Evolutionary conservation across 1,139 yeast species (phyloP).

Genomic region (Schwanniomyces etchellsii): DNA sequence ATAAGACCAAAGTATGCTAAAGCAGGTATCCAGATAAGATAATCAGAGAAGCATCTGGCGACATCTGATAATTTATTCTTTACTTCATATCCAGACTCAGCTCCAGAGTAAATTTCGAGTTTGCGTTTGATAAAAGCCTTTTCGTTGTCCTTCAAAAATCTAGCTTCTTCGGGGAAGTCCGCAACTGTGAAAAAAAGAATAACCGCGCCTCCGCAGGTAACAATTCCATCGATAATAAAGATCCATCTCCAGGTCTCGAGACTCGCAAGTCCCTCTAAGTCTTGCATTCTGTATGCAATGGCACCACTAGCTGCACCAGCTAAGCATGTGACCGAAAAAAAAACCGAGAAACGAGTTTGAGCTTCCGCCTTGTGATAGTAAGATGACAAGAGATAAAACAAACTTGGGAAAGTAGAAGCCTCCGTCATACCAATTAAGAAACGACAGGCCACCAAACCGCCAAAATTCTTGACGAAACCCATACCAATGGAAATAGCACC

Average conservation of each 20-base stretch:
- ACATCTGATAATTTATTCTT: conserved; percentile 39
- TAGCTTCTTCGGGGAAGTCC: conserved; percentile 45
- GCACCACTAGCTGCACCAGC: conserved; percentile 42
- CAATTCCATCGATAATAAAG: conserved; percentile 66
- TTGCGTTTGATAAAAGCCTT: conserved; percentile 46
- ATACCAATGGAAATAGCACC: conserved; percentile 62
- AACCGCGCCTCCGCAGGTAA: conserved; percentile 56
- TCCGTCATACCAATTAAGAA: conserved; percentile 62
- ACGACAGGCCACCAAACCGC: conserved; percentile 56
- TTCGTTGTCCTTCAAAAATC: conserved; percentile 46
- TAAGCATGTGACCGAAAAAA: conserved; percentile 45
- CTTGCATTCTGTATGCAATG: conserved; percentile 37
- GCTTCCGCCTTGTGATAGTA: conserved; percentile 57
- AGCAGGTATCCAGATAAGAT: conserved; percentile 49
- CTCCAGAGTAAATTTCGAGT: conserved; percentile 47
- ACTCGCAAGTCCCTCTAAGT: conserved; percentile 32
- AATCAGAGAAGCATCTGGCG: conserved; percentile 39
- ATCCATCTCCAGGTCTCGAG: conserved; percentile 68
- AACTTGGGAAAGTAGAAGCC: conserved; percentile 69
- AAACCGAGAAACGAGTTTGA: conserved; percentile 62
- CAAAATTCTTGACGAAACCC: conserved; percentile 57
- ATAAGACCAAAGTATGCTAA: conserved; percentile 58
- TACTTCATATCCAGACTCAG: conserved; percentile 48
- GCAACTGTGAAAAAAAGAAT: conserved; percentile 55
- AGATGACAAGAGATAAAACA: conserved; percentile 59